These are phyloP conservation scores for Saksenaea vasiformis DNA, from an alignment of 371 early-diverging fungal genomes.

Conservation along the genomic window DNA sequence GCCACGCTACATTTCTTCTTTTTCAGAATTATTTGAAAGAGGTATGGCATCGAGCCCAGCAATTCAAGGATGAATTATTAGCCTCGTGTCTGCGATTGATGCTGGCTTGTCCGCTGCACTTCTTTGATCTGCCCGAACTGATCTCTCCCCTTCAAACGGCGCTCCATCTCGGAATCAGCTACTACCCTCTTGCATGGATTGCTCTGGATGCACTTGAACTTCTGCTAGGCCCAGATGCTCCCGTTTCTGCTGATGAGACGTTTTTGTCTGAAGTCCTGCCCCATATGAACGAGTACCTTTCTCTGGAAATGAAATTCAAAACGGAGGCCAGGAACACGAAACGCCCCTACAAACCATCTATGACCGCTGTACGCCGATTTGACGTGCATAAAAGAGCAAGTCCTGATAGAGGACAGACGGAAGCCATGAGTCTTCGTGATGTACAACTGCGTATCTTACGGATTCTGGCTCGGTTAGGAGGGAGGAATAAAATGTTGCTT, in stretches of 20 bases:
- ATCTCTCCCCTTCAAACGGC: slow-evolving; percentile 62
- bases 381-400: slow-evolving; percentile 13
- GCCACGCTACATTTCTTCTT: slow-evolving; percentile 32
- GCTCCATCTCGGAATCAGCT: slow-evolving; percentile 69
- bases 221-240: slow-evolving; percentile 42
- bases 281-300: slow-evolving; percentile 66
- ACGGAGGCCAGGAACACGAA: slow-evolving; percentile 22
- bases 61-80: slow-evolving; percentile 79
- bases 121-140: slow-evolving; percentile 54
- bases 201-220: slow-evolving; percentile 68
- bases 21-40: slow-evolving; percentile 60
- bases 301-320: slow-evolving; percentile 43
- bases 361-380: slow-evolving; percentile 17
- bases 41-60: slow-evolving; percentile 62
- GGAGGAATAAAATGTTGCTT: slow-evolving; percentile 58
- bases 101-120: slow-evolving; percentile 61
- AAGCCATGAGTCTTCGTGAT: slow-evolving; percentile 30
- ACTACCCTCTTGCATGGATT: slow-evolving; percentile 62
- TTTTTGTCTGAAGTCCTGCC: slow-evolving; percentile 53
- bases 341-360: slow-evolving; percentile 12
- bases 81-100: slow-evolving; percentile 69
- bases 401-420: slow-evolving; percentile 17
- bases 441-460: slow-evolving; percentile 65
- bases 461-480: slow-evolving; percentile 71
- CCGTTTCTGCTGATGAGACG: slow-evolving; percentile 15